Conservation (phyloP, 139 green algal genomes). For the Yamagishiella unicocca region DNA sequence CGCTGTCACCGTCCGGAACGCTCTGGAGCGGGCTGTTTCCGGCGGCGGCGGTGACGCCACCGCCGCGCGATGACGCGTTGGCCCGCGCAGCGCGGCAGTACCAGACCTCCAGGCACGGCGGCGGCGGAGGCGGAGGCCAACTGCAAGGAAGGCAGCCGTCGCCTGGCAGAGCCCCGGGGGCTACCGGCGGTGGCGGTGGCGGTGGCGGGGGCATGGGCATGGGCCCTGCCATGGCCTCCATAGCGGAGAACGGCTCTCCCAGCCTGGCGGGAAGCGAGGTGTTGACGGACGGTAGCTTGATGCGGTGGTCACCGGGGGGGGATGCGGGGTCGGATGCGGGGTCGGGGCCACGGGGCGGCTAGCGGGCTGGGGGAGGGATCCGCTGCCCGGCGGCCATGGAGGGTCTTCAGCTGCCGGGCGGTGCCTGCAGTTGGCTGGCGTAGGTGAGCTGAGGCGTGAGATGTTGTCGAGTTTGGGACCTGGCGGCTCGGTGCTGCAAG, state of each 20-base stretch:
- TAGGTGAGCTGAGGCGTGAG: too few species aligned
- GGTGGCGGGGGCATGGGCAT: neutral
- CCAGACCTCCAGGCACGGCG: neutral
- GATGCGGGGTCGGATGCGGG: neutral
- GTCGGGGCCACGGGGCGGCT: too few species aligned
- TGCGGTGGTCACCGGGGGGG: neutral
- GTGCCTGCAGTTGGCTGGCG: too few species aligned
- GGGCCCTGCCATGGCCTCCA: constrained; percentile 9
- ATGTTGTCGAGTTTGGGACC: too few species aligned
- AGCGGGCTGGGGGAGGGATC: too few species aligned
- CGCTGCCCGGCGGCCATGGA: too few species aligned
- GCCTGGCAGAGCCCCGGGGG: too few species aligned
- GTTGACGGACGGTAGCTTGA: neutral
- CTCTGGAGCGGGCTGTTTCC: neutral
- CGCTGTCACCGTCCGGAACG: neutral
- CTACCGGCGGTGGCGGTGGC: neutral
- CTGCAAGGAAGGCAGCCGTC: too few species aligned
- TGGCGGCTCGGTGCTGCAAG: too few species aligned
- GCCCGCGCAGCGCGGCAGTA: neutral
- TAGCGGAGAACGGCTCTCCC: constrained; percentile 20
- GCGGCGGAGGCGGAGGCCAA: neutral
- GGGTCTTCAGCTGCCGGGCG: too few species aligned
- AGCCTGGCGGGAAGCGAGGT: neutral
- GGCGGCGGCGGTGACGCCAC: neutral
- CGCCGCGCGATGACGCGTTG: neutral